Conservation (phyloP, 2,329 filamentous ascomycete genomes). For the Neopestalotiopsis sp. region DNA sequence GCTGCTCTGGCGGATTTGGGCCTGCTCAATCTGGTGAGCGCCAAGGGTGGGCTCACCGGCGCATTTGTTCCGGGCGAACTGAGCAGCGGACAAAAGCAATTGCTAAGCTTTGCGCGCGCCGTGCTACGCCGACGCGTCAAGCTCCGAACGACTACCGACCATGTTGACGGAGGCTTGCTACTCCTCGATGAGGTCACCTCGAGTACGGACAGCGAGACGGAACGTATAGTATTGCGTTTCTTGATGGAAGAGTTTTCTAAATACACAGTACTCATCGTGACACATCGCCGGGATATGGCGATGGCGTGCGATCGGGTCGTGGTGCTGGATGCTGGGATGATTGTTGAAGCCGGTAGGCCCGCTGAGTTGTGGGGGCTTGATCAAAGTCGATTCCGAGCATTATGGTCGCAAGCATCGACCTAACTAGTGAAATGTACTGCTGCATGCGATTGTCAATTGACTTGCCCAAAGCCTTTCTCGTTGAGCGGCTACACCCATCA, state of each 20-base stretch:
- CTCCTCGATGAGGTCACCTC: slow-evolving; percentile 21
- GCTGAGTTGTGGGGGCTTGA: neutral
- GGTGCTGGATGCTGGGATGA: neutral
- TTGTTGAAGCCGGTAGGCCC: neutral
- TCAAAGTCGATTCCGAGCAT: neutral
- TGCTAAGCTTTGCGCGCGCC: slow-evolving; percentile 67
- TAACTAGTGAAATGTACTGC: too few species aligned
- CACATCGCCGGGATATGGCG: neutral
- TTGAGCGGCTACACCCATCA: too few species aligned
- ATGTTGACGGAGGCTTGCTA: slow-evolving; percentile 11
- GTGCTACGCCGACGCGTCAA: slow-evolving; percentile 48
- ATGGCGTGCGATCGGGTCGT: slow-evolving; percentile 5
- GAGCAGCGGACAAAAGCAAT: slow-evolving; percentile 65
- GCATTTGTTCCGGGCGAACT: slow-evolving; percentile 54
- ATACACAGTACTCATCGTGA: slow-evolving; percentile 11
- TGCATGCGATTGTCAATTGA: too few species aligned
- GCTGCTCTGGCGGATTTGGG: slow-evolving; percentile 41
- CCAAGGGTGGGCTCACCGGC: slow-evolving; percentile 40
- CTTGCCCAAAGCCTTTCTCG: too few species aligned
- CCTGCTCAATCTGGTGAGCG: slow-evolving; percentile 38
- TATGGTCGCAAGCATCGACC: neutral
- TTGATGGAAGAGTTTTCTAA: neutral
- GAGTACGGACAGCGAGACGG: slow-evolving; percentile 20
- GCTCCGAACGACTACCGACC: neutral
- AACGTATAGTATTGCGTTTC: neutral